Conservation (phyloP, 768 basidiomycete genomes). For the Dendrothele bispora region DNA sequence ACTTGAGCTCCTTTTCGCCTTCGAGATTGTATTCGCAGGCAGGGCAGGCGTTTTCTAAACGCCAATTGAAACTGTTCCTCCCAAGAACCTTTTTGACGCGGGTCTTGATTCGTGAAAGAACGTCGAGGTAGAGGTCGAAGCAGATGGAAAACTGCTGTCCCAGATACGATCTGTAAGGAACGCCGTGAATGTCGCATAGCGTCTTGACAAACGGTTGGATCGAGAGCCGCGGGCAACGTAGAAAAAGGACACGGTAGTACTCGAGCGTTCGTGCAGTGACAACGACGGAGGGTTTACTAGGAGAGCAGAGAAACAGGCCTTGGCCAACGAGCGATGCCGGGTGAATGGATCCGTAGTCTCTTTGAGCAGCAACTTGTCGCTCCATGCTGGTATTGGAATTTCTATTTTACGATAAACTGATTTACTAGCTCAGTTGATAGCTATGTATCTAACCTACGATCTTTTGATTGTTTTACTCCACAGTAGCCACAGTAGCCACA, state of each 20-base stretch:
- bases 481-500: too few species aligned
- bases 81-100: slow-evolving; percentile 13
- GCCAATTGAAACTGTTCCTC: slow-evolving; percentile 17
- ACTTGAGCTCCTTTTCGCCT: slow-evolving; percentile 11
- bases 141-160: slow-evolving; percentile 21
- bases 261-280: slow-evolving; percentile 15
- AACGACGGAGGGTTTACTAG: background rate
- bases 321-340: background rate
- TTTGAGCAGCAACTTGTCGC: too few species aligned
- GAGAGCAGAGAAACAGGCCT: background rate
- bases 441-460: too few species aligned
- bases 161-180: slow-evolving; percentile 9
- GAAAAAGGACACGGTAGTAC: slow-evolving; percentile 10
- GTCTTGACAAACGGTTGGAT: slow-evolving; percentile 18
- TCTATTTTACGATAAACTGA: too few species aligned
- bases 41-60: slow-evolving; percentile 23
- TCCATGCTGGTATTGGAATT: too few species aligned
- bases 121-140: slow-evolving; percentile 24
- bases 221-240: slow-evolving; percentile 12
- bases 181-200: slow-evolving; percentile 17
- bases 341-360: too few species aligned
- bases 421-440: too few species aligned
- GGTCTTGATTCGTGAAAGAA: slow-evolving; percentile 14
- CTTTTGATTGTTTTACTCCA: too few species aligned
- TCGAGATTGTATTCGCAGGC: slow-evolving; percentile 23